Evolutionary conservation across 2,329 filamentous ascomycete species (phyloP), one percentile per base, ranked within the genome.

Genomic region (Ophiosphaerella narmari): DNA sequence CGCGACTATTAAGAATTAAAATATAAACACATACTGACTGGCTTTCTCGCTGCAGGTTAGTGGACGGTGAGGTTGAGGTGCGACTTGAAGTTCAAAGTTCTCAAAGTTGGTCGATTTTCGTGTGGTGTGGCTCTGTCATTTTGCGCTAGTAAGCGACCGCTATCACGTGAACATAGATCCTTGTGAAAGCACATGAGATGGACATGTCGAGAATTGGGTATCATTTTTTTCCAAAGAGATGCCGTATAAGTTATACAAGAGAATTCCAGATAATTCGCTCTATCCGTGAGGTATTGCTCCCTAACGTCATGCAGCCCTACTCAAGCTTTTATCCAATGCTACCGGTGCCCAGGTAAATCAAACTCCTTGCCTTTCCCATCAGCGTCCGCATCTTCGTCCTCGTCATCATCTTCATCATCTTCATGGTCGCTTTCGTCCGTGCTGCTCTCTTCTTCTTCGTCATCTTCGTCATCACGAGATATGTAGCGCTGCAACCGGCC

Each of bases 321-420:
- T 41, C 43, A 24, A 46, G 52, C 57, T 53, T 21, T 46, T 23
- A 8, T 41, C 16, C 35, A 18, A 42, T 40, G 26, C 40, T 50
- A 57, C n/a, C 63, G 64, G 57, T 74, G 71, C 11, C 71, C 71
- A 50, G 71, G 68, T n/a, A 74, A 48, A 43, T 71, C 64, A 44
- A 70, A 65, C 32, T 71, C 65, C 36, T 66, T 66, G 34, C 59
- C 57, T 23, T 63, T 60, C 7, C 59, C 58, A 18, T 61, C 54
- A 14, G 55, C 53, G 16, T 46, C 39, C 11, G 60, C 63, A 5
- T 63, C 64, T 2, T 66, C 63, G 21, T 68, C 66, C 1, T 65
- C 65, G 7, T 65, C 55, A 11, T 65, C 61, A 2, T 66, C 65
- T 7, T 69, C 68, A 4, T 68, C 67, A 21, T 66, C 67, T 8